These are phyloP conservation scores for Trifolium subterraneum DNA, from an alignment of 306 rosid species.

Conservation along the genomic window DNA sequence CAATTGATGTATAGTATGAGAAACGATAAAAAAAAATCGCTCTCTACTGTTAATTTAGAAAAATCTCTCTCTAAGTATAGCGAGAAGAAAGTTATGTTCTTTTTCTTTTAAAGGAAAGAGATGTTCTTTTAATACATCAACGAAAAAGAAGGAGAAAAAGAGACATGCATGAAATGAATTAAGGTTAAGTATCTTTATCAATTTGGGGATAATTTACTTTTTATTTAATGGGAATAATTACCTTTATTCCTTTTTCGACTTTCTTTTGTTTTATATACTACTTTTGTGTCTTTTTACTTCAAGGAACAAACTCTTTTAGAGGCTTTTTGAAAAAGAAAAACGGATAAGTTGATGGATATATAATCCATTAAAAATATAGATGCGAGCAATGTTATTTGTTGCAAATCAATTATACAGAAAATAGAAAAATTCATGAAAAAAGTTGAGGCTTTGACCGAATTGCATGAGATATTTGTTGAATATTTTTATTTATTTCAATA, in stretches of 20 bases:
- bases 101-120: too few relatives aligned
- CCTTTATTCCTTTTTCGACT: background rate
- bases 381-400: too few relatives aligned
- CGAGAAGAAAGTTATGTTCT: too few relatives aligned
- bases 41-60: too few relatives aligned
- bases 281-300: background rate
- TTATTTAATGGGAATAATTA: conserved; percentile 18
- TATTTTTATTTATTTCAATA: too few relatives aligned
- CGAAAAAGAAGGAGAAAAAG: background rate
- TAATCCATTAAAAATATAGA: background rate
- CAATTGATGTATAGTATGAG: too few relatives aligned
- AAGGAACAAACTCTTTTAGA: background rate
- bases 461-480: too few relatives aligned
- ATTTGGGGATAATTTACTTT: background rate
- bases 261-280: conserved; percentile 10
- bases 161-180: background rate
- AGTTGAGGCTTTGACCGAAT: too few relatives aligned
- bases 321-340: background rate
- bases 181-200: conserved; percentile 4
- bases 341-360: background rate
- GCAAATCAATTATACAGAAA: too few relatives aligned
- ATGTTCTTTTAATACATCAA: background rate
- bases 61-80: too few relatives aligned
- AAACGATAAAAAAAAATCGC: too few relatives aligned
- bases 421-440: too few relatives aligned